A percentile compares a stretch with the other conserved stretches of the same genome.
These are phyloP conservation scores for Malassezia nana DNA, from an alignment of 1,284 basidiomycete genomes.

Conservation along the genomic window DNA sequence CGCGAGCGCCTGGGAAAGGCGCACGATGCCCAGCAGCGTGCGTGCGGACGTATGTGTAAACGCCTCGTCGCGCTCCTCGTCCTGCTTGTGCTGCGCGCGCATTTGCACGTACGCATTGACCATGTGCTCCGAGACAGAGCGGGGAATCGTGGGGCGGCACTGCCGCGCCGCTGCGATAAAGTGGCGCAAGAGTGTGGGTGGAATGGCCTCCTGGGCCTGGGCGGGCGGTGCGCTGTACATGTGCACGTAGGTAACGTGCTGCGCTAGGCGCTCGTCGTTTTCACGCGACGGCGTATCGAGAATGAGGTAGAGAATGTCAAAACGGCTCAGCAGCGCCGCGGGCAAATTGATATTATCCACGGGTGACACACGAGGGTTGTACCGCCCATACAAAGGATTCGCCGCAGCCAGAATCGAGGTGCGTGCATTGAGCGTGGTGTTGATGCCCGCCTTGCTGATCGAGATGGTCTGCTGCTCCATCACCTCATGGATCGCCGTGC, in stretches of 20 bases:
- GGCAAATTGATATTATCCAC: conserved; percentile 99
- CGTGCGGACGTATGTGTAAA: conserved; percentile 94
- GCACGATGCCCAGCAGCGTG: conserved; percentile 85
- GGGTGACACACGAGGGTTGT: conserved; percentile 92
- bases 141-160: conserved; percentile 75
- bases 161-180: conserved; percentile 91
- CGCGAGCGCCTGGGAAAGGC: conserved; percentile 86
- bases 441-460: conserved; percentile 97
- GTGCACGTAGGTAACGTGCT: conserved; percentile 95
- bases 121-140: conserved; percentile 78
- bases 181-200: conserved; percentile 80
- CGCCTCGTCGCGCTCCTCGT: conserved; percentile 75
- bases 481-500: conserved; percentile 98
- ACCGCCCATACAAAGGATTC: conserved; percentile 93
- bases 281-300: conserved; percentile 88
- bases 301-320: conserved; percentile 92
- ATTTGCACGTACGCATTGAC: conserved; percentile 92
- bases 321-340: conserved; percentile 86
- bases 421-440: conserved; percentile 94
- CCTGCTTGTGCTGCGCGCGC: conserved; percentile 81
- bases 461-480: conserved; percentile 99
- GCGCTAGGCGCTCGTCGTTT: conserved; percentile 87
- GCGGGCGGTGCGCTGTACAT: conserved; percentile 86
- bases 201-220: conserved; percentile 60
- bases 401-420: conserved; percentile 96